Evolutionary conservation across 148 eudicot species (phyloP), one percentile per base, ranked within the genome.

Genomic region (Vaccinium darrowii): DNA sequence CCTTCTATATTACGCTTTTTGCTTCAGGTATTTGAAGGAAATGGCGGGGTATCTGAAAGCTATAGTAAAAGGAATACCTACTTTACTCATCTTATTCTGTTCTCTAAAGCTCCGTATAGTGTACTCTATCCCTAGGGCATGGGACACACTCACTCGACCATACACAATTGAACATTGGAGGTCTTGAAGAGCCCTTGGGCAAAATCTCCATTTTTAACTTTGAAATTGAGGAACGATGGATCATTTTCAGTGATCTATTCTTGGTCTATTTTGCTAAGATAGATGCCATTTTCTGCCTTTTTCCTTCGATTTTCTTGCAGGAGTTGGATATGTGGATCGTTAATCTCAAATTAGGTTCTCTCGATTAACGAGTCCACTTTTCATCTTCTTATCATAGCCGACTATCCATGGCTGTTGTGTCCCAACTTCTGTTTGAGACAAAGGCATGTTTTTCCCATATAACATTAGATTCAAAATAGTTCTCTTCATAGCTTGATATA

Each of bases 1-100:
- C 18, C 8, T 73, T 85, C 47, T 77, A 19, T 49, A 69, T 57
- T n/a, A 30, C 73, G 47, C 43, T 47, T 39, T 16, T 27, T 14
- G 74, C 18, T 85, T 43, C 5, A 10, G 43, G 43, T 81, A 8
- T 33, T 62, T 78, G 62, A 62, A 36, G 78, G 75, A 79, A 79
- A 65, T 43, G 8, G 25, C 52, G 39, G 19, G 16, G 19, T 52
- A 39, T 52, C 52, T 56, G 13, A 33, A 30, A 71, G 71, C 33
- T 65, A n/a, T 69, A 27, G 74, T 30, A 53, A 9, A 53, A 53
- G 56, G 56, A 53, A 53, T 53, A 13, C 56, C 56, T 13, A 9
- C 0, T 53, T 13, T 53, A 9, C 14, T 53, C 56, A 53, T 53
- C 14, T 53, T 53, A 10, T 53, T 27, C 39, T 36, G 74, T 69